These are phyloP conservation scores for Mycena albidolilacea DNA, from an alignment of 768 basidiomycete species.

Conservation along the genomic window DNA sequence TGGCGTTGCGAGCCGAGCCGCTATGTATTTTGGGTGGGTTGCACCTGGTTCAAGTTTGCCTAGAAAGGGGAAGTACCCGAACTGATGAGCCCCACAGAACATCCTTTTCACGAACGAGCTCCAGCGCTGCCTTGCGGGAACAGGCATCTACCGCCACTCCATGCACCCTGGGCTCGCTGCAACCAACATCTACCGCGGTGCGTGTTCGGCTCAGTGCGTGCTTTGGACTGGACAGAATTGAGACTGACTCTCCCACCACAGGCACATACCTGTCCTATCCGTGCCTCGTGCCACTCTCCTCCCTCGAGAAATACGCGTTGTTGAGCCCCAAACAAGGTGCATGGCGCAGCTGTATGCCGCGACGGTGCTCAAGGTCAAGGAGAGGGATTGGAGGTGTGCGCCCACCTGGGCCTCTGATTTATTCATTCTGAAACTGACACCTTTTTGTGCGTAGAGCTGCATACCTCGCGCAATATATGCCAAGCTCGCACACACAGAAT, in stretches of 20 bases:
- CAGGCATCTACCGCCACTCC: background rate
- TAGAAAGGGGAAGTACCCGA: too few relatives aligned
- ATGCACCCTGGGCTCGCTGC: background rate
- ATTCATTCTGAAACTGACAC: background rate
- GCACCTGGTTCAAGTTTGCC: too few relatives aligned
- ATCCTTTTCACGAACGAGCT: background rate
- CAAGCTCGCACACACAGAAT: background rate
- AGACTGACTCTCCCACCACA: background rate
- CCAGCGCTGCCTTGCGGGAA: background rate
- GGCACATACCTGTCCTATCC: background rate
- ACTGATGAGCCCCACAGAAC: too few relatives aligned
- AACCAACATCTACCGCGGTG: background rate
- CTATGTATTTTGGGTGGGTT: too few relatives aligned
- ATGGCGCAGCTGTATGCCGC: background rate
- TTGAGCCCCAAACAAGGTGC: background rate
- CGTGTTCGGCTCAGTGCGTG: background rate
- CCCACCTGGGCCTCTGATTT: background rate
- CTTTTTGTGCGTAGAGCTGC: background rate
- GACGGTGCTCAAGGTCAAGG: background rate
- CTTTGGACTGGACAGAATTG: background rate
- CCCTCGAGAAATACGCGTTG: background rate
- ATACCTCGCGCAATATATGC: background rate
- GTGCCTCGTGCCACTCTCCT: background rate
- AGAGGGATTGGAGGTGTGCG: background rate
- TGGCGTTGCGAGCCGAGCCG: too few relatives aligned